These are phyloP conservation scores for Wickerhamomyces xylosicus DNA, from an alignment of 805 yeast species.

Conservation along the genomic window DNA sequence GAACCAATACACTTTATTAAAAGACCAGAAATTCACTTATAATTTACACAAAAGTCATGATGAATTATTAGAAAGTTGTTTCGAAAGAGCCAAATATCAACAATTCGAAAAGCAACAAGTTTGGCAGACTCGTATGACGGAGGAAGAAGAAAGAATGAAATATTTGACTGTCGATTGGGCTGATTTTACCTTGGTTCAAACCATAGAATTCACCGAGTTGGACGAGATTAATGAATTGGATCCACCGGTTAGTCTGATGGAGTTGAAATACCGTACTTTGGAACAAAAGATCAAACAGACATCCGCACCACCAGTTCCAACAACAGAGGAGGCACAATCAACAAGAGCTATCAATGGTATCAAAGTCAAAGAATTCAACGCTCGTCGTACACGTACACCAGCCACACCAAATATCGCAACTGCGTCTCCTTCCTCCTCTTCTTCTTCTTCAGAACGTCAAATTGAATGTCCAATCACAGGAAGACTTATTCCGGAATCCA, in stretches of 20 bases:
- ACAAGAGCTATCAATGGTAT: slow-evolving; percentile 30
- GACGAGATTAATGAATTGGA: slow-evolving; percentile 46
- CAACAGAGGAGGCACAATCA: slow-evolving; percentile 1
- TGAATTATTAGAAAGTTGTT: slow-evolving; percentile 35
- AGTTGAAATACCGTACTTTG: slow-evolving; percentile 51
- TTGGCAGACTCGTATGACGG: slow-evolving; percentile 23
- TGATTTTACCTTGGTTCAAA: slow-evolving; percentile 63
- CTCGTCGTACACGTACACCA: slow-evolving; percentile 39
- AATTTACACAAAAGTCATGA: slow-evolving; percentile 9
- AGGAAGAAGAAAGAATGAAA: slow-evolving; percentile 32
- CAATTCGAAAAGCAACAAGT: slow-evolving; percentile 25
- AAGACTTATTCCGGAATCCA: slow-evolving; percentile 53
- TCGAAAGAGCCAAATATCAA: slow-evolving; percentile 44
- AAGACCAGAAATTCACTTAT: slow-evolving; percentile 12
- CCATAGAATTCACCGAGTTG: slow-evolving; percentile 51
- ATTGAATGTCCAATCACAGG: slow-evolving; percentile 78
- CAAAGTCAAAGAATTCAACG: slow-evolving; percentile 65
- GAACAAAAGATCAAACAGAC: slow-evolving; percentile 15
- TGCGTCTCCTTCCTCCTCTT: too few relatives aligned
- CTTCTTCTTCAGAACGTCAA: slow-evolving; percentile 19
- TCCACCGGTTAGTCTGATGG: slow-evolving; percentile 44
- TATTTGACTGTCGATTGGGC: slow-evolving; percentile 85
- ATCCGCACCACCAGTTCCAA: slow-evolving; percentile 11
- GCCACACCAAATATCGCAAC: slow-evolving; percentile 9
- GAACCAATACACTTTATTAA: slow-evolving; percentile 39